Percentiles rank a stretch among this genome's conserved stretches.
Evolutionary conservation across 106 monocot species (phyloP).

Genomic region (Dendrobium officinale): DNA sequence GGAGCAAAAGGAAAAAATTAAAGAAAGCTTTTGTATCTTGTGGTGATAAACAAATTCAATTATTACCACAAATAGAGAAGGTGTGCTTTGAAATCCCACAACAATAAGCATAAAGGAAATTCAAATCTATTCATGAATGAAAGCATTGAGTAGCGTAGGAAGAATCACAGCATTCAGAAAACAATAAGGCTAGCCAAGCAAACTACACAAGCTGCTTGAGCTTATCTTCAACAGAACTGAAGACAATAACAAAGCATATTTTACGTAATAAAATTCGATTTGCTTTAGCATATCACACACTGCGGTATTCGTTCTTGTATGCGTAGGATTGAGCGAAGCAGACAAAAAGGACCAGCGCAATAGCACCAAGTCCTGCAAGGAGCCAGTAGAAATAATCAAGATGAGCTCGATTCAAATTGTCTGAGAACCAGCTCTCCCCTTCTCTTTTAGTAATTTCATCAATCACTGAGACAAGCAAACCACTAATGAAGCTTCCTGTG

Average conservation of each 20-base stretch:
- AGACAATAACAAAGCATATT: not conserved
- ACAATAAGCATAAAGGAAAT: too few species aligned
- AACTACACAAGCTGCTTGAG: too few species aligned
- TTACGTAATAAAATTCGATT: too few species aligned
- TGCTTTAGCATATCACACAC: not conserved
- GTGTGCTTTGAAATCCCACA: too few species aligned
- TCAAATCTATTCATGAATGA: too few species aligned
- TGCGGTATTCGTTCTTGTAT: conserved; percentile 20
- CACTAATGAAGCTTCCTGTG: conserved; percentile 41
- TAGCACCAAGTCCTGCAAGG: conserved; percentile 33
- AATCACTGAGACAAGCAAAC: conserved; percentile 32
- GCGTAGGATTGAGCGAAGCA: conserved; percentile 27
- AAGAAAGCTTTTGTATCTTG: too few species aligned
- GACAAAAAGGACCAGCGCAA: conserved; percentile 23
- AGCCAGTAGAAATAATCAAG: conserved; percentile 63
- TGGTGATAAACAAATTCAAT: too few species aligned
- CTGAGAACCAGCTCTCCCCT: conserved; percentile 49
- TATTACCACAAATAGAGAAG: too few species aligned
- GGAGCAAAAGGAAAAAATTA: too few species aligned
- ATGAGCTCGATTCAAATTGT: conserved; percentile 47
- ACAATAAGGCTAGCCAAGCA: too few species aligned
- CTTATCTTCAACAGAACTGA: not conserved
- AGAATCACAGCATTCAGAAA: too few species aligned
- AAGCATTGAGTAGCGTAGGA: too few species aligned
- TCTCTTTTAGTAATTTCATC: conserved; percentile 16